Percentiles rank a stretch among this genome's conserved stretches.
These are phyloP conservation scores for Fusarium fujikuroi DNA, from an alignment of 2,329 filamentous ascomycete species.

Conservation along the genomic window DNA sequence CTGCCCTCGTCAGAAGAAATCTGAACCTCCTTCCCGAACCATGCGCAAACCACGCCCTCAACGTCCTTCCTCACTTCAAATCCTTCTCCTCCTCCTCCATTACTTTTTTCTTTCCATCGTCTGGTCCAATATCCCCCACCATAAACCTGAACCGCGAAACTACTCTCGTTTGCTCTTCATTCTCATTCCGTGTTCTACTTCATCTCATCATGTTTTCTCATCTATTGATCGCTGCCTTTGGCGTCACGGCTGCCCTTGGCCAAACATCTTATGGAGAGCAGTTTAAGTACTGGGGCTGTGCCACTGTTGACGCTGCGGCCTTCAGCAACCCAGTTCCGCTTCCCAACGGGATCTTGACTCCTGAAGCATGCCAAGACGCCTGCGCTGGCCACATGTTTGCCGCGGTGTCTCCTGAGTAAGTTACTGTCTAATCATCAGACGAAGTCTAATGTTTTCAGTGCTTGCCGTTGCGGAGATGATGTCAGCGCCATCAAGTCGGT, in stretches of 20 bases:
- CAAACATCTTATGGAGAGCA: constrained; percentile 31
- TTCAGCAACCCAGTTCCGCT: constrained; percentile 28
- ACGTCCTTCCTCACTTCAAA: background rate
- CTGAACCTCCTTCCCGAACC: background rate
- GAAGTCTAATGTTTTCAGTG: constrained; percentile 39
- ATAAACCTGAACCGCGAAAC: background rate
- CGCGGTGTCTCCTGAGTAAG: constrained; percentile 48
- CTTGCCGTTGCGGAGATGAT: constrained; percentile 52
- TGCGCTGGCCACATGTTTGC: constrained; percentile 37
- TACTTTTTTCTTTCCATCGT: background rate
- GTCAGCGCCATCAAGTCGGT: constrained; percentile 41
- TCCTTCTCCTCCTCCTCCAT: too few species aligned
- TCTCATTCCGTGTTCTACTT: background rate
- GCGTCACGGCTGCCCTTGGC: constrained; percentile 19
- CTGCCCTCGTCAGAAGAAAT: background rate
- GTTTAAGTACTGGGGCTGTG: constrained; percentile 43
- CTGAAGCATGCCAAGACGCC: constrained; percentile 32
- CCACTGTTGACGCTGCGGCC: constrained; percentile 26
- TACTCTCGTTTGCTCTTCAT: background rate
- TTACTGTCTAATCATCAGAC: background rate
- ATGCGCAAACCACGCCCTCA: background rate
- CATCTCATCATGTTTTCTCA: constrained; percentile 36
- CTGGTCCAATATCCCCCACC: background rate
- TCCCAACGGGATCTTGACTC: constrained; percentile 29
- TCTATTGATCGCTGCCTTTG: constrained; percentile 39